Conservation (phyloP, 306 rosid genomes). For the Betula pendula region DNA sequence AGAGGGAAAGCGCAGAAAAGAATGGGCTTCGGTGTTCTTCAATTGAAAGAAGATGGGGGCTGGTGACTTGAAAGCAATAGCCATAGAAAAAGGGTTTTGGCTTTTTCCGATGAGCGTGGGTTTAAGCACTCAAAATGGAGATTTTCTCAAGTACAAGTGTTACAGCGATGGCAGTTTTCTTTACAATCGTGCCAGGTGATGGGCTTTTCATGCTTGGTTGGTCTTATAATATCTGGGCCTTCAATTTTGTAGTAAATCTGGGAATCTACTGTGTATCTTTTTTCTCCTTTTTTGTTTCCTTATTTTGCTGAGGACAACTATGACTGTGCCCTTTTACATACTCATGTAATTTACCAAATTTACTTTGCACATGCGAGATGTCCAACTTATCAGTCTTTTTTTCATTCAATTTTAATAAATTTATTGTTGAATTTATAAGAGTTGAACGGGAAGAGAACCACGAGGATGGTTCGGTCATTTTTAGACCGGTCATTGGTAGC, state of each 20-base stretch:
- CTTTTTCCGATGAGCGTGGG: background rate
- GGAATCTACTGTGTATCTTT: no score
- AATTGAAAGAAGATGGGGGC: constrained; percentile 43
- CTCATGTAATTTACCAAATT: no score
- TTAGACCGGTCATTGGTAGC: no score
- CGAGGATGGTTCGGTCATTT: no score
- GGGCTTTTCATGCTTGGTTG: background rate
- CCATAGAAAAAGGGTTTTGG: constrained; percentile 38
- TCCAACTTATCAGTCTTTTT: no score
- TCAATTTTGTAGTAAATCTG: background rate
- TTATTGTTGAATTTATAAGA: no score
- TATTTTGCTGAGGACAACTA: background rate
- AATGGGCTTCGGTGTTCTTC: constrained; percentile 36
- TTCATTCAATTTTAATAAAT: no score
- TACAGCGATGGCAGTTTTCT: background rate
- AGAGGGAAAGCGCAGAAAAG: constrained; percentile 29
- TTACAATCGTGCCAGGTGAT: background rate
- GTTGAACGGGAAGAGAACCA: no score
- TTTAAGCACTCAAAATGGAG: background rate
- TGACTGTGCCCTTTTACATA: background rate
- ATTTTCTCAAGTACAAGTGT: background rate
- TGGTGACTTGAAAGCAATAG: constrained; percentile 51
- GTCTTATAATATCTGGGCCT: background rate
- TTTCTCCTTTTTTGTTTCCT: background rate
- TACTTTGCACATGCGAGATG: no score